Base-by-base conservation (phyloP, 2,329 filamentous ascomycete species). In the Aspergillus ustus region DNA sequence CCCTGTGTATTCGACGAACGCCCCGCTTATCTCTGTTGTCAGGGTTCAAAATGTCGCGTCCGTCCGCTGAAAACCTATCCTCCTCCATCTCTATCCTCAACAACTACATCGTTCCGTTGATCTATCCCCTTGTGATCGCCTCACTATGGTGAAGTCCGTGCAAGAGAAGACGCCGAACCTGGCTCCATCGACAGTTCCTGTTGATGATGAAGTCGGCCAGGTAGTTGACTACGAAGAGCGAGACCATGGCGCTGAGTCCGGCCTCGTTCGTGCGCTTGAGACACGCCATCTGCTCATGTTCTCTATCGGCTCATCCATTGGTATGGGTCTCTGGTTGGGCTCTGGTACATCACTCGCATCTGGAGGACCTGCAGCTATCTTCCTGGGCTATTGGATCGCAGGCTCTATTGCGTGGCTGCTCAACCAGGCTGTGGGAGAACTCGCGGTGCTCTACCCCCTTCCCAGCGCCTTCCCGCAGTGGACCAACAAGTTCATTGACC, bases 261-360 rank as follows among this genome's bases (percentile, higher is more conserved):
- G 79, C 57, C 72, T 82, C 19, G 72, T 75, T 46, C 75, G 79
- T 19, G 68, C 71, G 5, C 73, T 82, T 37, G 73, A 75, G 62
- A 80, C 78, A 13, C 73, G 76, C 29, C 76, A 78, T 65, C 63
- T 78, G n/a, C 75, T 72, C 52, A 77, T 78, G 74, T 75, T 78
- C 61, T 73, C 76, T 3, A 64, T 78, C 8, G 76, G 75, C 5
- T 76, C 73, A 4, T 75, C 73, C 25, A 83, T 83, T 69, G 80
- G 81, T 5, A 80, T 80, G 74, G 81, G 81, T 20, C 65, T 82
- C 11, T 82, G 80, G 78, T 73, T 82, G n/a, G 81, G 80, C 15
- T 76, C 74, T 48, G 80, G 81, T 17, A 74, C 72, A 17, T 80
- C 78, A 1, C 71, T 82, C 2, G 69, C 67, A 9, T 71, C 69